phyloP scores from a whole-genome alignment of 2,329 filamentous ascomycete genomes.

The Alternaria alternata region DNA sequence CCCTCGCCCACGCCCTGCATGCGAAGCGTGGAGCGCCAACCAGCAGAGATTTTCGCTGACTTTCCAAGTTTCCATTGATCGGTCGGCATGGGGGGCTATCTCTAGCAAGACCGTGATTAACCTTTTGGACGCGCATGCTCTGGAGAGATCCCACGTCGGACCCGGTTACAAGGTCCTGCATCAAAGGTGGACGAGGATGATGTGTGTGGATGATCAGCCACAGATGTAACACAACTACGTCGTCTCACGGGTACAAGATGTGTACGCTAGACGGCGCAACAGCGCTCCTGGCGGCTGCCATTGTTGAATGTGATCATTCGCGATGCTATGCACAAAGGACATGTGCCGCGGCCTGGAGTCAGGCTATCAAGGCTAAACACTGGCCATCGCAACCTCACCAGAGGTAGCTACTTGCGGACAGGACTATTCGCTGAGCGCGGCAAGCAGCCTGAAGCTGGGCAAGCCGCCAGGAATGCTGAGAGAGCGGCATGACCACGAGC shows the following conservation, averaged over 20 bases:
- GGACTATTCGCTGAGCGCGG: constrained; percentile 17
- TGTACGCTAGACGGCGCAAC: constrained; percentile 3
- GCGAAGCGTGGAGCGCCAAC: constrained; percentile 11
- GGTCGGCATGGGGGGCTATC: neutral
- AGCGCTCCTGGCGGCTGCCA: constrained; percentile 4
- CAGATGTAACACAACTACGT: constrained; percentile 5
- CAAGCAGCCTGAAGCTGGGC: constrained; percentile 7
- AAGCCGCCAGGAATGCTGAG: constrained; percentile 4
- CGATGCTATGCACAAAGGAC: neutral
- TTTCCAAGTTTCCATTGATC: constrained; percentile 4
- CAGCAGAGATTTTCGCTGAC: constrained; percentile 19
- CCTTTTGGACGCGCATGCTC: constrained; percentile 3
- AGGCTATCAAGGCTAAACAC: neutral
- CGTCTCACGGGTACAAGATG: constrained; percentile 3
- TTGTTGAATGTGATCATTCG: constrained; percentile 6
- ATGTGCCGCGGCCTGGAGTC: neutral
- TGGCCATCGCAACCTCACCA: constrained; percentile 5
- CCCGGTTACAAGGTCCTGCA: neutral
- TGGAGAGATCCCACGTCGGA: constrained; percentile 1
- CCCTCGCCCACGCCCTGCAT: constrained; percentile 11
- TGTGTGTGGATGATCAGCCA: neutral
- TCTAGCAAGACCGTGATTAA: constrained; percentile 1
- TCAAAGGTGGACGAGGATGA: constrained; percentile 3
- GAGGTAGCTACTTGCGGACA: constrained; percentile 1
- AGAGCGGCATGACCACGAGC: constrained; percentile 16